A percentile compares a stretch with the other conserved stretches of the same genome.
These are phyloP conservation scores for Phialocephala sp. DNA, from an alignment of 2,329 filamentous ascomycete genomes.

Conservation along the genomic window DNA sequence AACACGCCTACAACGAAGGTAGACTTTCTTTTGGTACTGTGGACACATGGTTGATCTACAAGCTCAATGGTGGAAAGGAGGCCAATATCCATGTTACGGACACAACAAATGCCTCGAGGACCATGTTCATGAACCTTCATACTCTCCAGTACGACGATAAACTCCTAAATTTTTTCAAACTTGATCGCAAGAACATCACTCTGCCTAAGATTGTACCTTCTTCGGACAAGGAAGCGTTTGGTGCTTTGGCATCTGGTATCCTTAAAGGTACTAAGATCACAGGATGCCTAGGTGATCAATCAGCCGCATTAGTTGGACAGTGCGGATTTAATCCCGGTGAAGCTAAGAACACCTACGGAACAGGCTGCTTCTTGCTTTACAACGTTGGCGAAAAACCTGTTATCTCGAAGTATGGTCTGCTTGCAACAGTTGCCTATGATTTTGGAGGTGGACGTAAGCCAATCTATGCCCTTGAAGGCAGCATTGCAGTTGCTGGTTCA, in stretches of 20 bases:
- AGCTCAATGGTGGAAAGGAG: conserved; percentile 73
- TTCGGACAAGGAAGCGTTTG: conserved; percentile 72
- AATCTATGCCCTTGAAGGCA: conserved; percentile 78
- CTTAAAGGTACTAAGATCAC: conserved; percentile 74
- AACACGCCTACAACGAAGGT: conserved; percentile 73
- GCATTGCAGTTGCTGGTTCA: conserved; percentile 77
- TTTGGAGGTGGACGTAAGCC: conserved; percentile 68
- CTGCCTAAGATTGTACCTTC: conserved; percentile 81
- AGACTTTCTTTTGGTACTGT: conserved; percentile 79
- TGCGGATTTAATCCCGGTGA: conserved; percentile 76
- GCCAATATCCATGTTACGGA: conserved; percentile 76
- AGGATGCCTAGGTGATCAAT: conserved; percentile 82
- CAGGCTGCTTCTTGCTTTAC: conserved; percentile 83
- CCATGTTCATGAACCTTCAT: conserved; percentile 86
- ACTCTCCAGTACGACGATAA: conserved; percentile 76
- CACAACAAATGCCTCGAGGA: conserved; percentile 80
- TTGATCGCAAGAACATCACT: conserved; percentile 71
- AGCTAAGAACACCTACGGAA: conserved; percentile 88
- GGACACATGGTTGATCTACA: conserved; percentile 81
- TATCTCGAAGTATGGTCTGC: conserved; percentile 76
- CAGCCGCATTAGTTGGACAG: conserved; percentile 79
- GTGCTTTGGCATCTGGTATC: conserved; percentile 62
- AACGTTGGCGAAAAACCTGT: conserved; percentile 82
- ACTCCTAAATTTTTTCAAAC: conserved; percentile 75
- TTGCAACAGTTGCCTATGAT: conserved; percentile 80